Evolutionary conservation across 306 rosid species (phyloP).

Genomic region (Rubus parviflorus): DNA sequence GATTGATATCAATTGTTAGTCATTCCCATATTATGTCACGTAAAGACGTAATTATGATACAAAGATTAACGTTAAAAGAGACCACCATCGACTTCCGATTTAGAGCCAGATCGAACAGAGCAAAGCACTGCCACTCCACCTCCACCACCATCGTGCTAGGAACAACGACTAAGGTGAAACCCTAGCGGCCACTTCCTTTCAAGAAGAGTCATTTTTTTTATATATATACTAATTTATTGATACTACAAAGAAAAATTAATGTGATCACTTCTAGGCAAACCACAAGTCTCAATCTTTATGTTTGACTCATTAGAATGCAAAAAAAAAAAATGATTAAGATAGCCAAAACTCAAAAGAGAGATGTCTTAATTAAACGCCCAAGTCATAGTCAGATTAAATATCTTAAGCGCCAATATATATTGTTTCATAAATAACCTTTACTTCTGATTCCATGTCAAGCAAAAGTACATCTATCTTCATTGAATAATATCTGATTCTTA

Average conservation of each 20-base stretch:
- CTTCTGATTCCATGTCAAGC: not conserved
- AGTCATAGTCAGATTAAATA: too few species aligned
- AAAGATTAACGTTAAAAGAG: too few species aligned
- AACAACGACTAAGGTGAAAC: not conserved
- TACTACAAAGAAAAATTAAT: too few species aligned
- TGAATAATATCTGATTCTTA: not conserved
- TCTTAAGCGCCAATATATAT: too few species aligned
- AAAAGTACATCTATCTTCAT: not conserved
- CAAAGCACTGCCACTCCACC: not conserved
- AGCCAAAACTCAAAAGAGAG: not conserved
- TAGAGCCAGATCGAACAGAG: not conserved
- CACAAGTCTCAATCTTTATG: not conserved
- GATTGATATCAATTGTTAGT: too few species aligned
- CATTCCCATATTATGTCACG: too few species aligned
- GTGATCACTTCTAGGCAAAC: not conserved
- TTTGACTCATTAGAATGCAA: not conserved
- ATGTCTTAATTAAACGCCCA: not conserved
- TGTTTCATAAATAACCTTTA: too few species aligned
- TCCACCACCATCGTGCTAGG: not conserved
- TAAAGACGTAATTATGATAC: too few species aligned
- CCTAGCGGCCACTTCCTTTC: too few species aligned
- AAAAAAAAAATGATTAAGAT: not conserved
- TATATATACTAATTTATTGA: too few species aligned
- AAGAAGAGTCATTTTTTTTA: too few species aligned
- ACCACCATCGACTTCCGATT: too few species aligned